A percentile compares a stretch with the other conserved stretches of the same genome.
Conservation (phyloP, 805 yeast species). For the Metschnikowia similis region DNA sequence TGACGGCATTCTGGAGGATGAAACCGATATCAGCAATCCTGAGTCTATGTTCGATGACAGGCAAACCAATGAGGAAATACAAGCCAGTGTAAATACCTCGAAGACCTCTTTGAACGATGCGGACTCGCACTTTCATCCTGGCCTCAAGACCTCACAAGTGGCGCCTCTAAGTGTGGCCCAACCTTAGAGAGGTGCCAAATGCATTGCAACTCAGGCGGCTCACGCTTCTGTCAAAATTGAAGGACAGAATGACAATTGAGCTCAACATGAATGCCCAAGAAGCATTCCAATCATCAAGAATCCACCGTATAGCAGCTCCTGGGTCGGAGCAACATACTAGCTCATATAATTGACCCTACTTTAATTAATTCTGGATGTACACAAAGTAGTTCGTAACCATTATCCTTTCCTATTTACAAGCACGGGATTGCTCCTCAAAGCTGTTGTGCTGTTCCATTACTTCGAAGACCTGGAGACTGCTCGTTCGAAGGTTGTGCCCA, state of each 20-base stretch:
- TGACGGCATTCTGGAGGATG: conserved; percentile 15
- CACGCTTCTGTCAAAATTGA: not conserved
- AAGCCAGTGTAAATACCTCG: conserved; percentile 30
- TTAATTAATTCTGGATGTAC: not conserved
- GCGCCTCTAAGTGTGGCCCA: not conserved
- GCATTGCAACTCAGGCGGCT: not conserved
- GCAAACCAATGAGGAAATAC: conserved; percentile 22
- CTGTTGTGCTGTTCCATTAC: not conserved
- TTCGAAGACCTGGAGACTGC: conserved; percentile 13
- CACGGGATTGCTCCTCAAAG: too few species aligned
- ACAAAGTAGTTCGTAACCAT: not conserved
- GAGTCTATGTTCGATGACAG: conserved; percentile 35
- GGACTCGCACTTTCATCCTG: not conserved
- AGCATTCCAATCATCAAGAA: not conserved
- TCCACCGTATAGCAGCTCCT: not conserved
- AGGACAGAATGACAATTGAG: not conserved
- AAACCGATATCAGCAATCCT: conserved; percentile 34
- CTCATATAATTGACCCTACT: conserved; percentile 1
- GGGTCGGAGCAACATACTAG: not conserved
- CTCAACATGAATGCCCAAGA: not conserved
- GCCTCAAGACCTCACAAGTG: not conserved
- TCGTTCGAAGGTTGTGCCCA: conserved; percentile 55
- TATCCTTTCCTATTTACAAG: conserved; percentile 2
- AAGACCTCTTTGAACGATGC: conserved; percentile 34
- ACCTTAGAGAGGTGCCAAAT: not conserved